Percentiles rank a stretch among this genome's conserved stretches.
These are phyloP conservation scores for Neurospora sp. DNA, from an alignment of 495 filamentous ascomycete genomes.

Conservation along the genomic window DNA sequence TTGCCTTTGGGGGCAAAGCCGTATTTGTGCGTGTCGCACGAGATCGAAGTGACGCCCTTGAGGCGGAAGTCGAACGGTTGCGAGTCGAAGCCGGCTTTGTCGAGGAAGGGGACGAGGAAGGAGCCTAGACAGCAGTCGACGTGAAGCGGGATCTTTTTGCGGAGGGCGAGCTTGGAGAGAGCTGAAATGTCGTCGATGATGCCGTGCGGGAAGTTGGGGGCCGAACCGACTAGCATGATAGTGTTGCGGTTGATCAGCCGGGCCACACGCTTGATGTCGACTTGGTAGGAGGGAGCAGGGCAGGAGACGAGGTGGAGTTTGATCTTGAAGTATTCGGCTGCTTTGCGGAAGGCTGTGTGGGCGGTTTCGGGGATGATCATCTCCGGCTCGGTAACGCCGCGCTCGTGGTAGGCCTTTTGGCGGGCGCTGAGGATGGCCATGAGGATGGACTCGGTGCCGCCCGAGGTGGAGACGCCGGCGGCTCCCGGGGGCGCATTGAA, in stretches of 20 bases:
- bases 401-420: constrained; percentile 76
- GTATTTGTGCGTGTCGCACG: constrained; percentile 97
- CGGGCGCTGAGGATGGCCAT: constrained; percentile 86
- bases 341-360: constrained; percentile 94
- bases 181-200: constrained; percentile 90
- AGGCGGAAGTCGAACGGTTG: constrained; percentile 88
- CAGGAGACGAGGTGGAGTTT: constrained; percentile 85
- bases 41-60: constrained; percentile 88
- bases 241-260: constrained; percentile 94
- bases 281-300: constrained; percentile 76
- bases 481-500: constrained; percentile 83
- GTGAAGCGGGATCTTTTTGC: constrained; percentile 74
- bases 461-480: constrained; percentile 83
- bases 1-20: constrained; percentile 98
- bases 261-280: constrained; percentile 62
- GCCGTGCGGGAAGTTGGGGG: constrained; percentile 95
- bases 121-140: constrained; percentile 97
- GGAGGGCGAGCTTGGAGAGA: constrained; percentile 73
- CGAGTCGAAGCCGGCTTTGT: constrained; percentile 79
- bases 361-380: constrained; percentile 96
- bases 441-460: constrained; percentile 91
- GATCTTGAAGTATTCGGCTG: constrained; percentile 89
- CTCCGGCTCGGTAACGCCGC: constrained; percentile 85
- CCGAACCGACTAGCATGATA: constrained; percentile 87
- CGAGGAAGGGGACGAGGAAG: constrained; percentile 86